Base-by-base conservation (phyloP, 306 rosid genomes). In the Rubus parviflorus region DNA sequence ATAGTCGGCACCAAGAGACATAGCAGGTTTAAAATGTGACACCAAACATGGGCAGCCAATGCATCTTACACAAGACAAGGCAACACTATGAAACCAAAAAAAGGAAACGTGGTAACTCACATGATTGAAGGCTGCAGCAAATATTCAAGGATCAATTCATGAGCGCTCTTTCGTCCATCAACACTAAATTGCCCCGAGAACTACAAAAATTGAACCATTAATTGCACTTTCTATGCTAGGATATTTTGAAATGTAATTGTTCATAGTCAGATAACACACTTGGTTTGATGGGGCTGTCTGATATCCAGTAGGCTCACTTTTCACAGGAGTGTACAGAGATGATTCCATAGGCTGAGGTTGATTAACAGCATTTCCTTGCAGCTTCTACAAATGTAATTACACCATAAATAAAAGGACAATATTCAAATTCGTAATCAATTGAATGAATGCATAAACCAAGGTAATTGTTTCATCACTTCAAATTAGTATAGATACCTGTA, bases 71-170 rank as follows among this genome's bases (percentile, higher is more conserved):
- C 20, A 6, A 41, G 40, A 70, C 12, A 11, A 20, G 66, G 68
- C 8, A 45, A 73, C 25, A 72, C 38, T 49, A 74, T 38, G 3
- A 48, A n/a, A 54, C n/a, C 20, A 14, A 8, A 43, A 38, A 43
- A 54, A n/a, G 14, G 6, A 69, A 35, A 60, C 13, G 58, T 25
- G 54, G 45, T 46, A 53, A 87, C 97, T 88, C 77, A 91, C 99
- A 81, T 81, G 90, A 85, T 87, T 47, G 96, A 88, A 75, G 93
- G 97, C 82, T 89, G 94, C 72, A 86, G 83, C 77, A 96, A 85
- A 83, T 91, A 92, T 65, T 92, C 96, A 6, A 89, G 76, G 68
- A 96, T 88, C 84, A 91, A 78, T 71, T 96, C 90, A 83, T 87
- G 90, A 74, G 83, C 79, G 70, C 87, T 85, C 87, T 88, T 88